Conservation (phyloP, 1,284 basidiomycete genomes). For the Agroathelia rolfsii region DNA sequence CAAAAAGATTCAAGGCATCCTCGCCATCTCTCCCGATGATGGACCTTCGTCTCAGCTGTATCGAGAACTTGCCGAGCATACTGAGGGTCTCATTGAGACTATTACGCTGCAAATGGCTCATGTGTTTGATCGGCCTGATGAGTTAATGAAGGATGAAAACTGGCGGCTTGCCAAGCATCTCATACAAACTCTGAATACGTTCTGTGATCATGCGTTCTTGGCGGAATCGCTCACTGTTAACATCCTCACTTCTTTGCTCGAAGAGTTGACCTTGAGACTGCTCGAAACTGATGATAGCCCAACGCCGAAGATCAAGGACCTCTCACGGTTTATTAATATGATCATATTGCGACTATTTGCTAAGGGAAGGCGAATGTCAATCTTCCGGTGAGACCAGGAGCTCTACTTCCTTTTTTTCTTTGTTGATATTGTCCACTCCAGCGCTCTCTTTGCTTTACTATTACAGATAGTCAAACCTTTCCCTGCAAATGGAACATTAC, state of each 20-base stretch:
- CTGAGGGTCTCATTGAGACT: slow-evolving; percentile 81
- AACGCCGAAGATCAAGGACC: slow-evolving; percentile 70
- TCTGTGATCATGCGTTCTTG: slow-evolving; percentile 77
- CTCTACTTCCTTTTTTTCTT: slow-evolving; percentile 17
- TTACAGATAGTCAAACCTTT: slow-evolving; percentile 85
- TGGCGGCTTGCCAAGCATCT: slow-evolving; percentile 92
- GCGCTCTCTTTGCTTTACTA: slow-evolving; percentile 75
- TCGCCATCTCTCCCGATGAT: slow-evolving; percentile 65
- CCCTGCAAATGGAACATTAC: slow-evolving; percentile 53
- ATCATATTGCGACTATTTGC: slow-evolving; percentile 91
- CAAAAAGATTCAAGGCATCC: slow-evolving; percentile 81
- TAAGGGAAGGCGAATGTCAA: slow-evolving; percentile 82
- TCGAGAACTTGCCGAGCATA: slow-evolving; percentile 72
- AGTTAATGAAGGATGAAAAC: slow-evolving; percentile 64
- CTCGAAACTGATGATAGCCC: slow-evolving; percentile 84
- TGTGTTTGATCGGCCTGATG: slow-evolving; percentile 73
- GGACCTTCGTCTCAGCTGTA: slow-evolving; percentile 60
- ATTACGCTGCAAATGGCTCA: slow-evolving; percentile 84
- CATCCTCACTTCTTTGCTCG: slow-evolving; percentile 69
- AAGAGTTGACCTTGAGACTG: slow-evolving; percentile 82
- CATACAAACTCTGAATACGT: slow-evolving; percentile 88
- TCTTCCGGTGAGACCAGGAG: slow-evolving; percentile 70
- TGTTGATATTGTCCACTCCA: slow-evolving; percentile 26
- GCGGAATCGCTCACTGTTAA: slow-evolving; percentile 77
- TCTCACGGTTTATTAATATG: slow-evolving; percentile 97